phyloP scores from a whole-genome alignment of 2,329 filamentous ascomycete species.

The Ustulina deusta region DNA sequence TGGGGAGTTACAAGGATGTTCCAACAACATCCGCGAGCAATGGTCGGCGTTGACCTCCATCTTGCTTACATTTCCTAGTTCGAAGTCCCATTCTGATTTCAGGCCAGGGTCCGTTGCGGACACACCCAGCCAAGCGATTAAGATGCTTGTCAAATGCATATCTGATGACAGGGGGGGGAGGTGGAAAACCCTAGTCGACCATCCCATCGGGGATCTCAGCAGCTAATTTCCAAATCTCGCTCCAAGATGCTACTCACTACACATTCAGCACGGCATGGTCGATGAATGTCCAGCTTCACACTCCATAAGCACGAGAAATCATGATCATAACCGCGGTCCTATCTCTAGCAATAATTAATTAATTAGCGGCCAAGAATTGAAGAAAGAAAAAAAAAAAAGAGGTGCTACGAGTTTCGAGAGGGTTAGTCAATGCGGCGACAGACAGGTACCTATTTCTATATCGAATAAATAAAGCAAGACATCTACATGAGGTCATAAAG shows the following conservation, averaged over 20 bases:
- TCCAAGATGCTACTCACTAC: slow-evolving; percentile 37
- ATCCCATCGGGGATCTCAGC: slow-evolving; percentile 46
- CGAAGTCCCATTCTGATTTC: slow-evolving; percentile 40
- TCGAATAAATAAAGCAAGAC: not conserved
- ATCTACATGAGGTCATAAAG: slow-evolving; percentile 8
- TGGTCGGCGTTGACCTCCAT: slow-evolving; percentile 22
- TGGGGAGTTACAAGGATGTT: slow-evolving; percentile 14
- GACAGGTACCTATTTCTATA: not conserved
- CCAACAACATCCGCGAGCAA: slow-evolving; percentile 12
- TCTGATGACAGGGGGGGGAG: slow-evolving; percentile 43
- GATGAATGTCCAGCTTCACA: slow-evolving; percentile 39
- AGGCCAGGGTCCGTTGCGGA: slow-evolving; percentile 41
- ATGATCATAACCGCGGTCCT: slow-evolving; percentile 12
- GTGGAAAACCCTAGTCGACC: slow-evolving; percentile 43
- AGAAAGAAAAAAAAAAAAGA: not conserved
- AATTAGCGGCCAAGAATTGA: not conserved
- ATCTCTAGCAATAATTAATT: not conserved
- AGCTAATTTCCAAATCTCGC: slow-evolving; percentile 42
- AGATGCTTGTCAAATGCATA: slow-evolving; percentile 46
- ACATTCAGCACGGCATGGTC: slow-evolving; percentile 12
- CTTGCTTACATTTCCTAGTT: slow-evolving; percentile 8
- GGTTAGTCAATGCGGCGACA: not conserved
- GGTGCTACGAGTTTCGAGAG: not conserved
- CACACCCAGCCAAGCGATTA: slow-evolving; percentile 43
- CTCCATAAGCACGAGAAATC: slow-evolving; percentile 32